These are phyloP conservation scores for Mortierella hygrophila DNA, from an alignment of 192 early-diverging fungal genomes.

Conservation along the genomic window DNA sequence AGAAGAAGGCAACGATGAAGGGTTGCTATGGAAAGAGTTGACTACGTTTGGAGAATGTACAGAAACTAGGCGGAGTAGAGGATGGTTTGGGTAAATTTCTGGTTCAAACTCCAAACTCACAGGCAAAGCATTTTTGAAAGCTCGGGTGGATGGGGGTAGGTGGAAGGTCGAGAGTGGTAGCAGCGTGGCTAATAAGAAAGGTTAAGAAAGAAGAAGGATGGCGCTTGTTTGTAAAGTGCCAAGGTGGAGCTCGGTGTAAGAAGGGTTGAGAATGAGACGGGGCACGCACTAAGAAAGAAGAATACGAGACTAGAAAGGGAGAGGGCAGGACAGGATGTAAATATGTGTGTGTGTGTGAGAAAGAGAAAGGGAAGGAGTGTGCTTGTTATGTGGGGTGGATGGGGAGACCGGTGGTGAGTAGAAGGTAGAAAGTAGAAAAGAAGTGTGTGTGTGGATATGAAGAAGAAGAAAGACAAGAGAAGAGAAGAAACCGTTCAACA, in stretches of 20 bases:
- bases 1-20: neutral
- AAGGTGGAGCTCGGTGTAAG: neutral
- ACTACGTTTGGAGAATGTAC: conserved; percentile 59
- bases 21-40: conserved; percentile 13
- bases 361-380: neutral
- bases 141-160: conserved; percentile 29
- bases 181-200: conserved; percentile 31
- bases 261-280: neutral
- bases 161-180: conserved; percentile 9
- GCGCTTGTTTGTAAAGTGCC: neutral
- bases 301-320: neutral
- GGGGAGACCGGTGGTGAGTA: neutral
- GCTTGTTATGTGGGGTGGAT: neutral
- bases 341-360: neutral
- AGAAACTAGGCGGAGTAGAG: conserved; percentile 41
- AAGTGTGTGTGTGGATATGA: neutral
- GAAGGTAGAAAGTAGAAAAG: neutral
- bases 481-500: neutral
- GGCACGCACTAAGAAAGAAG: neutral
- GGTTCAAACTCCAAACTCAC: conserved; percentile 56
- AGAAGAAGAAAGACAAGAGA: conserved; percentile 12
- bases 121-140: conserved; percentile 54
- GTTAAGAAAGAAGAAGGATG: neutral
- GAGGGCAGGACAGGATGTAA: neutral
- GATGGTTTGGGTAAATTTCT: conserved; percentile 22